phyloP scores from a whole-genome alignment of 306 rosid genomes.

The Senna siamea region DNA sequence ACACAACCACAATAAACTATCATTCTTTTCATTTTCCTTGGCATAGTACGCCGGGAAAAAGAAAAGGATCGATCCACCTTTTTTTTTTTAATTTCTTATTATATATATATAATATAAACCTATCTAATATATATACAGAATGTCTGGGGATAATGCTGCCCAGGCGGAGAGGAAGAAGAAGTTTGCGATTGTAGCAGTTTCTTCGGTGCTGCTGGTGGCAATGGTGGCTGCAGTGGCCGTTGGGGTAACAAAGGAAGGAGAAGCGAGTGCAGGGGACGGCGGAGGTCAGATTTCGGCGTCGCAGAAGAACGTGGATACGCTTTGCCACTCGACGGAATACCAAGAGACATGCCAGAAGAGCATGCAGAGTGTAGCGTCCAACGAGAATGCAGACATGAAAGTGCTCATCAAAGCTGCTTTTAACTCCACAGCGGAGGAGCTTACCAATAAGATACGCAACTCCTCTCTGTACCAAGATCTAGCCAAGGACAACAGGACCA shows the following conservation, averaged over 20 bases:
- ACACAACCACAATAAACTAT: no score
- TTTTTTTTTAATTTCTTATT: no score
- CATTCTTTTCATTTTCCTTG: no score
- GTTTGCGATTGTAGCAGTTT: no score
- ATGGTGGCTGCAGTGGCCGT: constrained; percentile 31
- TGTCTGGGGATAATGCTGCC: no score
- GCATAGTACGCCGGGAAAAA: no score
- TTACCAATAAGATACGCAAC: constrained; percentile 41
- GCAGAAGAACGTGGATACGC: constrained; percentile 38
- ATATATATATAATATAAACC: no score
- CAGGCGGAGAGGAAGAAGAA: no score
- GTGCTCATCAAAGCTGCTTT: constrained; percentile 55
- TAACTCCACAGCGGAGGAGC: constrained; percentile 33
- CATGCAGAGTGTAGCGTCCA: constrained; percentile 13
- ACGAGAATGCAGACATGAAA: constrained; percentile 44
- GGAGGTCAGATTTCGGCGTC: constrained; percentile 3
- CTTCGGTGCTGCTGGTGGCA: no score
- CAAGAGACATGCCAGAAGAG: constrained; percentile 54
- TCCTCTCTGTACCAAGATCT: constrained; percentile 42
- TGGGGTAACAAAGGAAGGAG: neutral
- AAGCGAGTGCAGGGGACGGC: neutral
- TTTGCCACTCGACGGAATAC: constrained; percentile 68
- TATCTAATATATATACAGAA: no score
- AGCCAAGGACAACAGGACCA: constrained; percentile 53
- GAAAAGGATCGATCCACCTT: no score